A percentile compares a stretch with the other conserved stretches of the same genome.
phyloP scores from a whole-genome alignment of 257 asterid species.

The Nicotiana benthamiana region DNA sequence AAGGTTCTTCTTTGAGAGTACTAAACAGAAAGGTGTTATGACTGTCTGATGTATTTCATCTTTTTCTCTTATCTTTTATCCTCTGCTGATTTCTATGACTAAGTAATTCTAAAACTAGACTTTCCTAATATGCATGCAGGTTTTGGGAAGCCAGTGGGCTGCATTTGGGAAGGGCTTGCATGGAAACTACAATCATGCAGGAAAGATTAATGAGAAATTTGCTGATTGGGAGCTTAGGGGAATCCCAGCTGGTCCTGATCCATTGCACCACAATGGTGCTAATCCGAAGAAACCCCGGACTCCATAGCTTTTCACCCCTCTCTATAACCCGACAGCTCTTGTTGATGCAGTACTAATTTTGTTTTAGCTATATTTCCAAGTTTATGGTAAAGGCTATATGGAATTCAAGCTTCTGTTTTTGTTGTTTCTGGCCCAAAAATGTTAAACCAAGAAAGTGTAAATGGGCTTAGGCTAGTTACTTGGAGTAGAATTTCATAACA shows the following conservation, averaged over 20 bases:
- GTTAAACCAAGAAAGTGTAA: background rate
- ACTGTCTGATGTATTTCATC: background rate
- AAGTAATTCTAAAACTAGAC: background rate
- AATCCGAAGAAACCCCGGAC: constrained; percentile 40
- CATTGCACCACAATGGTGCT: constrained; percentile 52
- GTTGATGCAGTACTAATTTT: background rate
- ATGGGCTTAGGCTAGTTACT: background rate
- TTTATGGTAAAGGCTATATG: background rate
- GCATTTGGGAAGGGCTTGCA: background rate
- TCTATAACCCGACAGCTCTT: too few relatives aligned
- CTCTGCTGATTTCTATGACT: background rate
- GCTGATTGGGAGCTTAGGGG: constrained; percentile 54
- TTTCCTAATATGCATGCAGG: background rate
- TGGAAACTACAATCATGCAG: constrained; percentile 18
- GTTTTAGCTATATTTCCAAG: background rate
- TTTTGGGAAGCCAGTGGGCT: background rate
- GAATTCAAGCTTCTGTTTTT: background rate
- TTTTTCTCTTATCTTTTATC: background rate
- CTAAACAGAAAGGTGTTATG: constrained; percentile 24
- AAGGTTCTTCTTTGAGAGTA: constrained; percentile 13
- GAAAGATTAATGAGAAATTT: constrained; percentile 19
- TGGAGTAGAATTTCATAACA: background rate
- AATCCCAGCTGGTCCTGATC: constrained; percentile 63
- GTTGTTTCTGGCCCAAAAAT: background rate
- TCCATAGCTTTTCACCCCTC: constrained; percentile 20